phyloP scores from a whole-genome alignment of 352 stramenopile genomes.

The Ochromonadaceae sp. region DNA sequence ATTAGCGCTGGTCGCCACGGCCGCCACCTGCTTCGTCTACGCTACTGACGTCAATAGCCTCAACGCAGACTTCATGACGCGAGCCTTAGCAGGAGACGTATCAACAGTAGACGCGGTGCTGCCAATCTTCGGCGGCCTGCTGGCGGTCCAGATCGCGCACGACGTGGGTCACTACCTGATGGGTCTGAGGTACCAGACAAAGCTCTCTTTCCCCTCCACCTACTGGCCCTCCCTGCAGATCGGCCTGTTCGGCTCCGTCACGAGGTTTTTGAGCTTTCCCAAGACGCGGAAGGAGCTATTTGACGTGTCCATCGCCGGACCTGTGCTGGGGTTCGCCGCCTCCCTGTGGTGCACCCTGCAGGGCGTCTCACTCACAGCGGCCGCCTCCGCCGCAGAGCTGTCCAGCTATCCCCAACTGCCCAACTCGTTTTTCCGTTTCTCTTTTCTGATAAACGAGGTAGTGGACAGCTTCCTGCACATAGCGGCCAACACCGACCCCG shows the following conservation, averaged over 20 bases:
- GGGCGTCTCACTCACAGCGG: slow-evolving; percentile 25
- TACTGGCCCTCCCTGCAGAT: slow-evolving; percentile 44
- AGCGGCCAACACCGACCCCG: no score
- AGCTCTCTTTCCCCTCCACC: slow-evolving; percentile 36
- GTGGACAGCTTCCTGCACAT: no score
- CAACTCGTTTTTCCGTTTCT: slow-evolving; percentile 41
- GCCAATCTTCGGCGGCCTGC: not conserved
- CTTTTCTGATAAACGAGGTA: no score
- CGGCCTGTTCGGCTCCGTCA: slow-evolving; percentile 46
- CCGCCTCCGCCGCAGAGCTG: slow-evolving; percentile 30
- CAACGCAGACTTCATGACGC: slow-evolving; percentile 40
- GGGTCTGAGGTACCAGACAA: slow-evolving; percentile 33
- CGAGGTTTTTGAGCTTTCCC: slow-evolving; percentile 44
- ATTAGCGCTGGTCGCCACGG: slow-evolving; percentile 24
- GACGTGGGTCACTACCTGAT: slow-evolving; percentile 41
- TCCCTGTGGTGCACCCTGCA: slow-evolving; percentile 38
- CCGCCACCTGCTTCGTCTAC: slow-evolving; percentile 38
- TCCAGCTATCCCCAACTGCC: slow-evolving; percentile 42
- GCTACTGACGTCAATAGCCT: slow-evolving; percentile 32
- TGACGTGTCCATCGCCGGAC: slow-evolving; percentile 44
- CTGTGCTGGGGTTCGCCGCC: slow-evolving; percentile 32
- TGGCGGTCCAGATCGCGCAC: slow-evolving; percentile 29
- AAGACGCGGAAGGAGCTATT: slow-evolving; percentile 37
- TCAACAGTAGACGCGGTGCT: slow-evolving; percentile 18
- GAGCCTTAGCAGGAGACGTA: slow-evolving; percentile 37